Conservation (phyloP, 345 rosid genomes). For the Brassica nigra region DNA sequence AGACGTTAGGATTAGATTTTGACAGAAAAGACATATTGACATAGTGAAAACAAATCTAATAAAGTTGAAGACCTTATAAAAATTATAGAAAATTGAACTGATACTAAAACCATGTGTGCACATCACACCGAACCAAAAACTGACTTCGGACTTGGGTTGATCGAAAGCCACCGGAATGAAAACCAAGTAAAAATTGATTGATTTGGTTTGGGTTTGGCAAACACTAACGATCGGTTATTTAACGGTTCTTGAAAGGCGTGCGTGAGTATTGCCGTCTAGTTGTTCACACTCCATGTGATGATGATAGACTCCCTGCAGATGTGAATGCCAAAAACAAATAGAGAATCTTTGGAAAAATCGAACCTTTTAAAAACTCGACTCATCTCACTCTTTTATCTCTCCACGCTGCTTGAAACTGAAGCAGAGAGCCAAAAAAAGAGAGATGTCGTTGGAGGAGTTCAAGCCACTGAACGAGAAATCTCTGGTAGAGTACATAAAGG, state of each 20-base stretch:
- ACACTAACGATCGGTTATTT: neutral
- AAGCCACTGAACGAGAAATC: conserved; percentile 70
- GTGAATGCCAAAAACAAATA: conserved; percentile 5
- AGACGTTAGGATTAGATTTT: no score
- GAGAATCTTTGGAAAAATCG: conserved; percentile 24
- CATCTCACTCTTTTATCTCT: neutral
- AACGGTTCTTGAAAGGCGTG: neutral
- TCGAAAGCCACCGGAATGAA: neutral
- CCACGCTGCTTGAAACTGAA: conserved; percentile 38
- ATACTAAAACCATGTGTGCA: neutral
- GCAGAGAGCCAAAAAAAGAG: conserved; percentile 2
- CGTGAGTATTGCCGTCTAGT: conserved; percentile 26
- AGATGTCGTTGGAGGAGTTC: conserved; percentile 70
- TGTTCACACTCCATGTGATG: neutral
- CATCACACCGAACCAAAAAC: neutral
- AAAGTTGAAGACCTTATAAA: no score
- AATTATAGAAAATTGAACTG: neutral
- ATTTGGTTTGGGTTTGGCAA: neutral
- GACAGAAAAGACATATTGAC: no score
- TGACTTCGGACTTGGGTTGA: neutral
- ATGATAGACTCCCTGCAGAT: neutral
- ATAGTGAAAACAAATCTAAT: no score
- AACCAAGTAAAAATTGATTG: neutral
- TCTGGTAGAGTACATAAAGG: conserved; percentile 70
- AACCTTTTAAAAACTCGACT: conserved; percentile 20